phyloP scores from a whole-genome alignment of 306 rosid genomes.

The Vigna nakashimae region DNA sequence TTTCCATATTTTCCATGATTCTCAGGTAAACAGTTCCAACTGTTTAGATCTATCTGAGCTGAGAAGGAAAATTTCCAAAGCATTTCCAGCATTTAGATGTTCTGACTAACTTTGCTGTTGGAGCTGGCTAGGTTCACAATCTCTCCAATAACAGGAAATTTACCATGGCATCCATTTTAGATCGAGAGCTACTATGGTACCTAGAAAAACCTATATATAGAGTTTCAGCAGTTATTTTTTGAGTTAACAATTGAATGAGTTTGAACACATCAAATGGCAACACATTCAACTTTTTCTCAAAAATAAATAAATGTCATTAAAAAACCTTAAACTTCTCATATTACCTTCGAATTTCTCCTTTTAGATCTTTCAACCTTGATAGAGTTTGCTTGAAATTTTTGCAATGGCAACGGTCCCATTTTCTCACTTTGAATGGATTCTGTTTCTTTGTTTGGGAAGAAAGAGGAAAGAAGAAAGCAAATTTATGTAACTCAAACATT shows the following conservation, averaged over 20 bases:
- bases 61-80: conserved; percentile 55
- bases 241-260: background rate
- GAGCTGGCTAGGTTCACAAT: conserved; percentile 25
- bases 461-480: background rate
- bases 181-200: background rate
- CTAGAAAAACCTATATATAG: background rate
- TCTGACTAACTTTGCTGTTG: conserved; percentile 35
- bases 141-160: conserved; percentile 21
- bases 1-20: conserved; percentile 14
- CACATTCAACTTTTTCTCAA: background rate
- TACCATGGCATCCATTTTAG: background rate
- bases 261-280: background rate
- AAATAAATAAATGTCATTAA: background rate
- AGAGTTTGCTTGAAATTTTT: conserved; percentile 22
- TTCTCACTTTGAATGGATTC: background rate
- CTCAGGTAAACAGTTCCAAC: conserved; percentile 53
- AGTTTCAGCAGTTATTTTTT: background rate
- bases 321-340: background rate
- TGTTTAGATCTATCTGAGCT: conserved; percentile 48
- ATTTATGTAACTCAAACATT: background rate
- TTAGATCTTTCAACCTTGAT: conserved; percentile 24
- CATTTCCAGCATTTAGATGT: conserved; percentile 41
- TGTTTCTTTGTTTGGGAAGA: background rate
- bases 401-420: background rate
- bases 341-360: background rate